Base-by-base conservation (phyloP, 768 basidiomycete species). In the Boletus vinaceobasis region DNA sequence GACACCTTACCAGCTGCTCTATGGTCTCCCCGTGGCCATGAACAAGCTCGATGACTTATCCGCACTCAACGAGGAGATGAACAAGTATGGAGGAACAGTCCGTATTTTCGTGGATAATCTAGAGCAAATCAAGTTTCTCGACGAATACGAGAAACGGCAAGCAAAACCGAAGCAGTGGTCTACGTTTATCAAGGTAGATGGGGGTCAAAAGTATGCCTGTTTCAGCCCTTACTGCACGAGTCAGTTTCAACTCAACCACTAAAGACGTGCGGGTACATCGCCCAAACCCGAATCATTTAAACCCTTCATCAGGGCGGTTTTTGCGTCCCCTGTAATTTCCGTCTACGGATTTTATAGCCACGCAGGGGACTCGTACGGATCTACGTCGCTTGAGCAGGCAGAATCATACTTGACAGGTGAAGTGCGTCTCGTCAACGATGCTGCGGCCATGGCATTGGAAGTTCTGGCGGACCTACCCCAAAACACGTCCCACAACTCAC, bases 331-430 rank as follows among this genome's bases (percentile, higher is more conserved):
- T 7, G 76, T 69, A 7, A 73, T 89, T 29, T 79, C 78, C 3
- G 74, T 93, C n/a, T 82, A 85, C 67, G 90, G 92, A 7, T 93
- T 93, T 69, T 94, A 93, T 59, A 84, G 81, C 50, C 92, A 93
- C 69, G 85, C 85, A 0, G 86, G 88, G 43, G 77, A 88, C 62
- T 78, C 89, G 1, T 94, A 93, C 61, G 85, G 79, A 2, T 92
- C 93, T 3, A 86, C 80, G 6, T 86, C 86, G 8, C 71, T 82
- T 9, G 71, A 77, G 11, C 78, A 88, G 55, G 90, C 89, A 8
- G 78, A 84, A 4, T 73, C 75, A 1, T 88, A 84, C 71, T 75
- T 92, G 45, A 80, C 84, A 7, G 74, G 73, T 10, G 92, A 94
- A 72, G 80, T 93, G 7, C 74, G 81, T 35, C 79, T 83, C 3